Base-by-base conservation (phyloP, 495 filamentous ascomycete species). In the Xylaria curta region DNA sequence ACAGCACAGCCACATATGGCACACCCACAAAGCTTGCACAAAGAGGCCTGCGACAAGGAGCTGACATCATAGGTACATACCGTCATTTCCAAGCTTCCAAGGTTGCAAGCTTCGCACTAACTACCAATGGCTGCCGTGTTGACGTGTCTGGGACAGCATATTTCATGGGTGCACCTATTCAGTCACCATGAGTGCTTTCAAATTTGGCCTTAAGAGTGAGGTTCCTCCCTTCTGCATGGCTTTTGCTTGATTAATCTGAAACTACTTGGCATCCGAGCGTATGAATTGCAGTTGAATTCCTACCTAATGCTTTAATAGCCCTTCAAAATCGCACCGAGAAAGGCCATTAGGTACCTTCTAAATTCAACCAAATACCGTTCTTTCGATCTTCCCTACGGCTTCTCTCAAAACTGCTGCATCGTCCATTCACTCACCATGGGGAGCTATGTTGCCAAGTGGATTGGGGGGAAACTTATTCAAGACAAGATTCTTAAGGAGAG, bases 401-500 rank as follows among this genome's bases (percentile, higher is more conserved):
- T 49, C 42, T 61, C 53, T n/a, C 40, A 12, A 71, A 26, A 58
- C 26, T 44, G 40, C 68, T 44, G 33, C 46, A 49, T 61, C 38
- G 60, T 68, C 68, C 53, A 31, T 54, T 51, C 76, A 47, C 53
- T 77, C 76, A 72, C 72, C 73, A 70, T 70, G 70, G 44, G 53
- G 66, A 71, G 46, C 90, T 91, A 89, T 84, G 89, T 33, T 78
- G 81, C 51, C 24, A 58, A 71, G 17, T 71, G 69, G 69, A 64
- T 84, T 46, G 74, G 91, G 1, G 81, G 83, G 28, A 89, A 86
- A 62, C 78, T 91, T 49, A 82, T 93, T 53, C 84, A 87, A 73
- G 91, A 92, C 78, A 89, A 83, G 74, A 87, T 94, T 62, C 82
- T 93, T 33, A 89, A 86, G 38, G 91, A 93, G 78, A 86, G 87